Base-by-base conservation (phyloP, 306 rosid species). In the Elaeagnus macrophylla region DNA sequence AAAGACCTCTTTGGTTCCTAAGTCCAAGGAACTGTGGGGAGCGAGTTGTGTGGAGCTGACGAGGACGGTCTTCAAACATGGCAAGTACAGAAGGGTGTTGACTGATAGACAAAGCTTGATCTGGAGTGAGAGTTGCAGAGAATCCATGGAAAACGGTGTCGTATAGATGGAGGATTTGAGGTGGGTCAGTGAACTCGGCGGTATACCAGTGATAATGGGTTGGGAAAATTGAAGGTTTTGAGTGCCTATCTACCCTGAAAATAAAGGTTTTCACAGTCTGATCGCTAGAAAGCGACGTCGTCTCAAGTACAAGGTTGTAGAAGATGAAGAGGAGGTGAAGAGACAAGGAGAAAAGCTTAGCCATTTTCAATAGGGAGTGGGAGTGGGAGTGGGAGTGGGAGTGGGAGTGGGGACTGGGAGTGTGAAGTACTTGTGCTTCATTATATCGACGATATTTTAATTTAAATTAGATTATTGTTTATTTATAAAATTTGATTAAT, bases 11-110 rank as follows among this genome's bases (percentile, higher is more conserved):
- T 70, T 89, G 97, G 84, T 74, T 89, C 5, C 94, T 58, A 32
- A 89, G 97, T 18, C 97, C 97, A 1, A 89, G 79, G 40, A 89
- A 89, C 66, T 89, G 95, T 1, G 97, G 97, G n/a, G 97, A 83
- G 65, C 97, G 97, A 7, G 97, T 89, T 37, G 97, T 89, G 74
- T 89, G 97, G 35, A 89, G 90, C 0, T 68, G 65, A 2, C 94
- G 87, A 52, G 83, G 84, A 4, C 80, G 81, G 60, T 89, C 97
- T 58, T 83, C 72, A 45, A 83, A 77, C 1, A 81, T 86, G 7
- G 94, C 89, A 16, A 85, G 94, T 3, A 86, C 76, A 0, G 95
- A 81, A 5, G 90, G 79, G 61, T 85, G 82, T 1, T 60, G 11
- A 12, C 74, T 7, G 36, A 83, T 39, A 35, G 82, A 19, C 6